These are phyloP conservation scores for Talaromyces proteolyticus DNA, from an alignment of 495 filamentous ascomycete genomes.

Conservation along the genomic window DNA sequence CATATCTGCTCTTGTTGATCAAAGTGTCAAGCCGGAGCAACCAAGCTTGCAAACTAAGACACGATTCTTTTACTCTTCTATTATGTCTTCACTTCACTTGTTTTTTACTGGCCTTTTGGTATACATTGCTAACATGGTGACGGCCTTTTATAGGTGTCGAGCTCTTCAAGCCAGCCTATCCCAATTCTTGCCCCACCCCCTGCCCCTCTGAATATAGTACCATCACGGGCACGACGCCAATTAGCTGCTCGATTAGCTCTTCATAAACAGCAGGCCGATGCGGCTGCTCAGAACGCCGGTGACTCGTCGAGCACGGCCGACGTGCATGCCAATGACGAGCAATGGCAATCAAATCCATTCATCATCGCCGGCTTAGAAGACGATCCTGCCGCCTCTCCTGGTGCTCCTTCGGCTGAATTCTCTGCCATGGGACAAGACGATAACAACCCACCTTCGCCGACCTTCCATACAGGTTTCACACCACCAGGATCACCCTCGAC, in stretches of 20 bases:
- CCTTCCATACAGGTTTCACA: conserved; percentile 37
- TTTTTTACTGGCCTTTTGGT: neutral
- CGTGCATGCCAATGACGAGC: conserved; percentile 17
- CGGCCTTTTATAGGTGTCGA: conserved; percentile 2
- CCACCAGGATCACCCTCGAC: conserved; percentile 36
- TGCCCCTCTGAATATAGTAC: conserved; percentile 62
- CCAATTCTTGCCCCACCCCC: conserved; percentile 42
- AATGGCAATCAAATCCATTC: conserved; percentile 38
- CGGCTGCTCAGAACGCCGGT: conserved; percentile 16
- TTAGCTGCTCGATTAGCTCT: conserved; percentile 76
- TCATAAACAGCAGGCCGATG: conserved; percentile 59
- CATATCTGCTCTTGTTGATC: neutral
- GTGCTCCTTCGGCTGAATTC: conserved; percentile 33
- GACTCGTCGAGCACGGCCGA: conserved; percentile 13
- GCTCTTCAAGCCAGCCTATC: conserved; percentile 32
- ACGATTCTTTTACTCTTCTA: neutral
- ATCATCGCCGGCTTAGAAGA: conserved; percentile 38
- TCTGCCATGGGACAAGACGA: conserved; percentile 19
- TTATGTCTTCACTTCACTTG: neutral
- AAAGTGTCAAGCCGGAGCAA: neutral
- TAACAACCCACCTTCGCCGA: conserved; percentile 24
- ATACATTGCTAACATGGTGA: conserved; percentile 3
- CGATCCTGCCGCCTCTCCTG: conserved; percentile 13
- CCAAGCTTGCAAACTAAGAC: neutral
- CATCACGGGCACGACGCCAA: conserved; percentile 81